Percentiles rank a stretch among this genome's conserved stretches.
phyloP scores from a whole-genome alignment of 164 flowering plant species.

The Sextonia rubra region DNA sequence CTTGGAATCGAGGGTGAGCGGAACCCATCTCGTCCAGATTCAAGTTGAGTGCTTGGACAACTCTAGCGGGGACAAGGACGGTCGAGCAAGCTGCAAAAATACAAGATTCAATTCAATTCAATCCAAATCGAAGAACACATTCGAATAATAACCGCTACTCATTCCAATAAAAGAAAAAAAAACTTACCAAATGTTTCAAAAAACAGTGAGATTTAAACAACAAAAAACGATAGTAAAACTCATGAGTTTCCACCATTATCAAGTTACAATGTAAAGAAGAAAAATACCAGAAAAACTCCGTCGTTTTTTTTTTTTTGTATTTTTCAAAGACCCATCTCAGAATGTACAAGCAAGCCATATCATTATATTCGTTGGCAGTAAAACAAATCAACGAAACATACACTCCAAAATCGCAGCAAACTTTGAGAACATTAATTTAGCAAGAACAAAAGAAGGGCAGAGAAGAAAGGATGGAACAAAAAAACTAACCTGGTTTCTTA shows the following conservation, averaged over 20 bases:
- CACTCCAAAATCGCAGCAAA: neutral
- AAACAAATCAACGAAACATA: neutral
- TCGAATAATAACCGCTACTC: too few species aligned
- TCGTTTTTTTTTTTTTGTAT: too few species aligned
- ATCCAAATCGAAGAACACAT: neutral
- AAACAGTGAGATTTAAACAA: too few species aligned
- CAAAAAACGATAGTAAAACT: too few species aligned
- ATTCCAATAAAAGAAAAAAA: too few species aligned
- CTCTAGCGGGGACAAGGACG: slow-evolving; percentile 62
- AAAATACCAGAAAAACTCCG: too few species aligned
- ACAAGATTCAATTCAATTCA: neutral
- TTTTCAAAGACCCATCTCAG: too few species aligned
- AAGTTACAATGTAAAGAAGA: too few species aligned
- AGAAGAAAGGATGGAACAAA: neutral
- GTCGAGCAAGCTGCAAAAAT: slow-evolving; percentile 47
- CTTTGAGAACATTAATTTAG: too few species aligned
- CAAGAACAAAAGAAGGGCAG: too few species aligned
- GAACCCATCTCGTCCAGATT: slow-evolving; percentile 40
- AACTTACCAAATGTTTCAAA: too few species aligned
- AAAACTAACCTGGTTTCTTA: slow-evolving; percentile 44
- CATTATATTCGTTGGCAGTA: neutral
- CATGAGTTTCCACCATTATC: too few species aligned
- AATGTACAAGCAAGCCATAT: neutral
- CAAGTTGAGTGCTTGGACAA: slow-evolving; percentile 60
- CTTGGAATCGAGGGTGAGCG: slow-evolving; percentile 26